Base-by-base conservation (phyloP, 2,329 filamentous ascomycete species). In the Fusarium neocosmosporiellum region DNA sequence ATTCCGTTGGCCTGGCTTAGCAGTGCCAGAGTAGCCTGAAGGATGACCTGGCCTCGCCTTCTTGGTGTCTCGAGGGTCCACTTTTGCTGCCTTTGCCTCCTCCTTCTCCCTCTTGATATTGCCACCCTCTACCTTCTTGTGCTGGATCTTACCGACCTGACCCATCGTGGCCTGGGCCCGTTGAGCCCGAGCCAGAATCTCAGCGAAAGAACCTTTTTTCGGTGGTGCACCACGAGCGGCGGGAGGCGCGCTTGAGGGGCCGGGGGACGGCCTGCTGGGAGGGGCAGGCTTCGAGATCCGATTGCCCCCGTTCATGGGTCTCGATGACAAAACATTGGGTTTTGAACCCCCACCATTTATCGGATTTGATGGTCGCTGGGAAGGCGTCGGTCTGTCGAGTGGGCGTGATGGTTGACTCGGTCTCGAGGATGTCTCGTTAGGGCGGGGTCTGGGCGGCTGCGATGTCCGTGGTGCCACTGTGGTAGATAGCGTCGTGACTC, bases 131-230 rank as follows among this genome's bases (percentile, higher is more conserved):
- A 91, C 88, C 22, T 91, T 87, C 79, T 94, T 94, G 81, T 94
- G 92, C 78, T 94, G 92, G 73, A 94, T 93, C 75, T 90, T 90
- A 63, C 92, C 92, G 27, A 92, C 86, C 74, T 88, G 88, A n/a
- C 85, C 88, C 84, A 89, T 88, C 43, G 83, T 85, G 41, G 84
- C 85, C 76, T 93, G 89, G 14, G 89, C 91, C 69, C 89, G 89
- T 77, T 93, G 90, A 34, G 90, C 93, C 73, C 92, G 88, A 63
- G 91, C 91, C 82, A 95, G 87, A 67, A 94, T 92, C 77, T 94
- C 92, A 39, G 91, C 89, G 79, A 90, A 95, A 0, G 91, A 93
- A 2, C 92, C 91, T 78, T 92, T 93, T 81, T 94, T 94, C 2
- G 90, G 91, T 2, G 88, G 82, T 4, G 84, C 80, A 66, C 83